Evolutionary conservation across 345 rosid genomes (phyloP).

Genomic region (Firmiana major): DNA sequence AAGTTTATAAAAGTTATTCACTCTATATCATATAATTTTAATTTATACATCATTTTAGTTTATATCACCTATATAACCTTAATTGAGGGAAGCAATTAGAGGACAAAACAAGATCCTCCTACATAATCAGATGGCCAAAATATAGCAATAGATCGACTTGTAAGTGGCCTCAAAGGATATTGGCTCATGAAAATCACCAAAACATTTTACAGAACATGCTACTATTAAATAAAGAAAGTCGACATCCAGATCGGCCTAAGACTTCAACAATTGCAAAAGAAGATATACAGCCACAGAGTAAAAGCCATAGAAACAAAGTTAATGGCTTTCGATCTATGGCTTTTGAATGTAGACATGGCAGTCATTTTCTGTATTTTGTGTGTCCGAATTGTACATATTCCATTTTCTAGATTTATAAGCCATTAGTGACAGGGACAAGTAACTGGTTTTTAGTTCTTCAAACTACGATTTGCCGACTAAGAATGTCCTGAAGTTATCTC

Average conservation of each 20-base stretch:
- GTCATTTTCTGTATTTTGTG: neutral
- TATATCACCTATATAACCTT: too few relatives aligned
- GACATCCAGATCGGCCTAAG: conserved; percentile 13
- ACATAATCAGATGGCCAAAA: too few relatives aligned
- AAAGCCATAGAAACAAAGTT: neutral
- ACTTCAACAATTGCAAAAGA: conserved; percentile 14
- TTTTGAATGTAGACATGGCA: neutral
- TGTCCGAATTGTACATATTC: neutral
- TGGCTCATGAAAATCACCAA: neutral
- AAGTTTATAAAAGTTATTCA: too few relatives aligned
- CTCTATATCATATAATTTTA: too few relatives aligned
- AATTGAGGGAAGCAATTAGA: too few relatives aligned
- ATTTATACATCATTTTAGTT: too few relatives aligned
- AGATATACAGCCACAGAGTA: conserved; percentile 1
- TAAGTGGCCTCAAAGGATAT: too few relatives aligned
- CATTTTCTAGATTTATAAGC: neutral
- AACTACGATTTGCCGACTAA: conserved; percentile 3
- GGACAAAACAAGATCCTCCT: too few relatives aligned
- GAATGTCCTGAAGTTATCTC: neutral
- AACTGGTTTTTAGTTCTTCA: neutral
- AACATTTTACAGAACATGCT: neutral
- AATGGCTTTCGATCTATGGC: neutral
- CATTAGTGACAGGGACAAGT: neutral
- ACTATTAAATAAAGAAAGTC: neutral
- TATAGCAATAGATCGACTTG: too few relatives aligned